Evolutionary conservation across 1,284 basidiomycete genomes (phyloP), one percentile per base, ranked within the genome.

Genomic region (Tilletiaria anomala): DNA sequence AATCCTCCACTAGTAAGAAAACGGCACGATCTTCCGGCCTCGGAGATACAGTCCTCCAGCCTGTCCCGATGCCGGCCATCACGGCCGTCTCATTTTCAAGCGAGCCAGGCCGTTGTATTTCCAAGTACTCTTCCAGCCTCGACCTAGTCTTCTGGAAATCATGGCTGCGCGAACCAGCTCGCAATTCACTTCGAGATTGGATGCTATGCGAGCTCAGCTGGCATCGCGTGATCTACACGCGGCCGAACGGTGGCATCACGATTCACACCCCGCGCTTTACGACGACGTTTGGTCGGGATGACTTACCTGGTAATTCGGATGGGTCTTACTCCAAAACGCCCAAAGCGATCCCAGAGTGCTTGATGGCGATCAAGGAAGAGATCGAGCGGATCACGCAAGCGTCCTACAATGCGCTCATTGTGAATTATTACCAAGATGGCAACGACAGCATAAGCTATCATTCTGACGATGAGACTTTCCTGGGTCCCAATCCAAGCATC

Each of bases 341-440:
- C 23, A 35, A 43, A n/a, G 24, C 32, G 10, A 34, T 51, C n/a
- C 47, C 47, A 3, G 21, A 26, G 2, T 26, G 39, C 8, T 26
- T 51, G 3, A 4, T 17, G 21, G 14, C 15, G 14, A 16, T 51
- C 16, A 39, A 37, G 24, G 29, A 40, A 42, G 45, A 58, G 46
- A 24, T 16, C 37, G 36, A 24, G 37, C 39, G 35, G 11, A 17
- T 22, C 32, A 16, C 10, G 4, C 35, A 32, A 18, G 19, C 24
- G 39, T 16, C 4, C 16, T 70, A 58, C 60, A 69, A 58, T 36
- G 46, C 51, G 20, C 37, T 57, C 17, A 44, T 57, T 21, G 34
- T 65, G 42, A 69, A 70, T 43, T 68, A 62, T 45, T 70, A 70
- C 45, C 24, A n/a, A 19, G 55, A 61, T 16, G 69, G 69, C 6